Base-by-base conservation (phyloP, 495 filamentous ascomycete species). In the Penicillium pancosmium region DNA sequence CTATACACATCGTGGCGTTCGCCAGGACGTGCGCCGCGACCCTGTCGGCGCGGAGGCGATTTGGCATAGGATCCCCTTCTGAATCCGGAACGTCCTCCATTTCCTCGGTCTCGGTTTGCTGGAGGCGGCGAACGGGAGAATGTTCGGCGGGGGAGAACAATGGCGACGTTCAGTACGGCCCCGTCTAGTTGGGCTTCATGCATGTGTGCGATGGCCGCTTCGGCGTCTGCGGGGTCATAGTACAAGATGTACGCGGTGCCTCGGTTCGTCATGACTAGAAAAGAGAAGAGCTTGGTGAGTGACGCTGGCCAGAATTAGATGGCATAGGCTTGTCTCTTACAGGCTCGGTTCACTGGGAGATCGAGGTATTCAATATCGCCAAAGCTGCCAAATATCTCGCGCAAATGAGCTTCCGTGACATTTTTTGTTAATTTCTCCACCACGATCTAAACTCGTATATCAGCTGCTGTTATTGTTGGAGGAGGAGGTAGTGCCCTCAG, bases 371-470 rank as follows among this genome's bases (percentile, higher is more conserved):
- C 81, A 59, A 99, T 97, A 8, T 84, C 80, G 33, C 94, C 94
- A 74, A 93, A 99, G 40, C 82, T 79, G 16, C 89, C 88, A 70
- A 99, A 99, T 52, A 99, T 96, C 65, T 99, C 94, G 40, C 83
- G 82, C 8, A 99, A 80, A 68, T 98, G 93, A 25, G 80, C 82
- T 63, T 92, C 91, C 52, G 89, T 93, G 62, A 99, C 87, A 69
- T 97, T 99, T 68, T 96, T 97, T 5, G 93, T 95, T 64, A 98
- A 82, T 68, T 94, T 95, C 76, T 98, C 95, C 34, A 98, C 88
- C 15, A 98, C 91, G 59, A 98, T 92, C 91, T 98, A 38, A 33
- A 11, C 8, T 40, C 11, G 10, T n/a, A 15, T n/a, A 12, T 40
- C 15, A 40, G 36, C 36, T 40, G 15, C 12, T 40, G 27, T 31